A percentile compares a stretch with the other conserved stretches of the same genome.
phyloP scores from a whole-genome alignment of 257 asterid species.

The Cruciata laevipes region DNA sequence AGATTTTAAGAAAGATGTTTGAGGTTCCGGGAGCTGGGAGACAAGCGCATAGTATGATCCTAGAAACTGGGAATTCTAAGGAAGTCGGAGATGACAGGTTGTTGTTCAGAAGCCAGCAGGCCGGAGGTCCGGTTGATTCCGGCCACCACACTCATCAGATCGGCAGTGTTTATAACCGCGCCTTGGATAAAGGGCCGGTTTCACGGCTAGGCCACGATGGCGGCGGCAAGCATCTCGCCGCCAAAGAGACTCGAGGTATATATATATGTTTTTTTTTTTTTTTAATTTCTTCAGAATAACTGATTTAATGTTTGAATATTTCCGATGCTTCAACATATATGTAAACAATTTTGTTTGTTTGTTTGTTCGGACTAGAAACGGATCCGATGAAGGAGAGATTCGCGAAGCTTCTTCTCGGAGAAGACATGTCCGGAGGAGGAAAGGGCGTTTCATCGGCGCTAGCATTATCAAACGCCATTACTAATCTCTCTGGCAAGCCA shows the following conservation, averaged over 20 bases:
- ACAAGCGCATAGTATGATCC: slow-evolving; percentile 24
- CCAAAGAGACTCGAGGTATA: slow-evolving; percentile 39
- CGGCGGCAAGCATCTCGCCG: slow-evolving; percentile 5
- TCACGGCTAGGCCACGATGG: slow-evolving; percentile 22
- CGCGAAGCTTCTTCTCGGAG: slow-evolving; percentile 77
- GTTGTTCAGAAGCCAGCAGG: slow-evolving; percentile 19
- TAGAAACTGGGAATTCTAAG: slow-evolving; percentile 27
- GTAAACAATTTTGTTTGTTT: neutral
- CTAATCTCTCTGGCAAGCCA: slow-evolving; percentile 76
- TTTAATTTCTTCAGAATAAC: too few species aligned
- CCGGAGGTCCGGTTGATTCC: slow-evolving; percentile 18
- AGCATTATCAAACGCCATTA: slow-evolving; percentile 80
- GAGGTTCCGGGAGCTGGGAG: slow-evolving; percentile 28
- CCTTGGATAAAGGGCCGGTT: slow-evolving; percentile 20
- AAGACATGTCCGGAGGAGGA: slow-evolving; percentile 94
- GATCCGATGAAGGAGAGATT: slow-evolving; percentile 72
- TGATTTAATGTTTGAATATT: neutral
- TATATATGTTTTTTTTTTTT: neutral
- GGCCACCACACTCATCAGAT: slow-evolving; percentile 15
- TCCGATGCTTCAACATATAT: too few species aligned
- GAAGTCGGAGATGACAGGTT: slow-evolving; percentile 25
- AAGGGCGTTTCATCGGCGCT: slow-evolving; percentile 91
- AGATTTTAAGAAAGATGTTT: slow-evolving; percentile 42
- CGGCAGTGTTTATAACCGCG: slow-evolving; percentile 17
- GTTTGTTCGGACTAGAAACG: slow-evolving; percentile 38